Evolutionary conservation across 2,329 filamentous ascomycete species (phyloP).

Genomic region (Ceratocystis huliohia): DNA sequence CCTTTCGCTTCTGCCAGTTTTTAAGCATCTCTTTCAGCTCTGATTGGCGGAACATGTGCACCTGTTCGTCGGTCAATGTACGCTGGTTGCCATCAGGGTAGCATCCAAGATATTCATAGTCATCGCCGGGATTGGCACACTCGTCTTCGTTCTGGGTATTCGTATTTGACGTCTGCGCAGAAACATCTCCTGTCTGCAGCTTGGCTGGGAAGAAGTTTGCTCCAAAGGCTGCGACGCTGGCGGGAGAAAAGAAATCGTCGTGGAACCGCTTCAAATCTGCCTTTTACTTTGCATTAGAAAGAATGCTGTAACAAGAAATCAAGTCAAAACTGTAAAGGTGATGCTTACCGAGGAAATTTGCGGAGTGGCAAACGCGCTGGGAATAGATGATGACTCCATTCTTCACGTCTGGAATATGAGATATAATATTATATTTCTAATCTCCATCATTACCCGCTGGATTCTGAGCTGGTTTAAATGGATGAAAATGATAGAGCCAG

Average conservation of each 20-base stretch:
- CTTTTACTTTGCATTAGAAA: background rate
- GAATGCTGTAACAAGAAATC: background rate
- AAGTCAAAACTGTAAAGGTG: background rate
- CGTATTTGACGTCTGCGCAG: background rate
- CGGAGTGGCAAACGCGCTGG: background rate
- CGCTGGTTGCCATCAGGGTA: slow-evolving; percentile 79
- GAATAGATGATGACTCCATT: background rate
- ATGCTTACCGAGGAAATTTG: background rate
- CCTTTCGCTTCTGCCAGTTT: slow-evolving; percentile 19
- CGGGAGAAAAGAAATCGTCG: slow-evolving; percentile 9
- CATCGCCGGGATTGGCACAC: slow-evolving; percentile 30
- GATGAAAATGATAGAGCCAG: background rate
- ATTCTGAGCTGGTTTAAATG: too few relatives aligned
- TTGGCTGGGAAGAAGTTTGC: slow-evolving; percentile 9
- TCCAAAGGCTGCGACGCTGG: background rate
- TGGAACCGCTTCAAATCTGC: slow-evolving; percentile 14
- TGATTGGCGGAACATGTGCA: slow-evolving; percentile 78
- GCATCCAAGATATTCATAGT: slow-evolving; percentile 63
- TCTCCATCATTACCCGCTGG: background rate
- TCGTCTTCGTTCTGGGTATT: slow-evolving; percentile 24
- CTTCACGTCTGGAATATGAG: background rate
- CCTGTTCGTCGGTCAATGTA: slow-evolving; percentile 82
- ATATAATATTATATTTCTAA: background rate
- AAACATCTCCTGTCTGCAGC: background rate
- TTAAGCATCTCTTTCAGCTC: slow-evolving; percentile 64